phyloP scores from a whole-genome alignment of 441 rosid species.

The Macaranga tanarius region DNA sequence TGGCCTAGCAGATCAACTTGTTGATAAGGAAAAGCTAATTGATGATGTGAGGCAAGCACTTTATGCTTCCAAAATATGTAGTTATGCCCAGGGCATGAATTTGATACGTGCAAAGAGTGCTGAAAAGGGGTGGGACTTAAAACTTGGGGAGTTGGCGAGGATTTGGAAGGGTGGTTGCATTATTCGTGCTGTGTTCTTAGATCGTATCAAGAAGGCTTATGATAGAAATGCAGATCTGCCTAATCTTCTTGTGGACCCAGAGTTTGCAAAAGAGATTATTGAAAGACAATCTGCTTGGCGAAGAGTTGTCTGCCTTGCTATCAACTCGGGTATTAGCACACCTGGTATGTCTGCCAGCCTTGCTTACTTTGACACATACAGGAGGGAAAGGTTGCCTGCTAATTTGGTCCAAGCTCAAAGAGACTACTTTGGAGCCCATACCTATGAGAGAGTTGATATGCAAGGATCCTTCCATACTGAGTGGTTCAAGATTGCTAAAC shows the following conservation, averaged over 20 bases:
- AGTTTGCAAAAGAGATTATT: conserved; percentile 85
- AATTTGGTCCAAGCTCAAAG: conserved; percentile 92
- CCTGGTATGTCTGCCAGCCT: conserved; percentile 95
- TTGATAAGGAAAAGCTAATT: conserved; percentile 73
- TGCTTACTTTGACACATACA: conserved; percentile 84
- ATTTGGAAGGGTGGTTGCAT: conserved; percentile 98
- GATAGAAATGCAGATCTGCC: conserved; percentile 82
- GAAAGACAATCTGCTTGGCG: conserved; percentile 91
- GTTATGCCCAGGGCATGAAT: conserved; percentile 97
- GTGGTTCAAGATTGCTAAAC: conserved; percentile 90
- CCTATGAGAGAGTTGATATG: conserved; percentile 79
- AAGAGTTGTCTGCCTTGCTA: conserved; percentile 77
- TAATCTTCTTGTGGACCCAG: conserved; percentile 88
- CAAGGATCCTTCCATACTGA: conserved; percentile 91
- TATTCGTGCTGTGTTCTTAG: conserved; percentile 82
- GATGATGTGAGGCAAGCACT: conserved; percentile 89
- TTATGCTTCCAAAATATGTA: conserved; percentile 91
- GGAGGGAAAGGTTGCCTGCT: conserved; percentile 79
- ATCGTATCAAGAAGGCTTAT: conserved; percentile 91
- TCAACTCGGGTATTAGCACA: conserved; percentile 87
- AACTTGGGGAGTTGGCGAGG: conserved; percentile 84
- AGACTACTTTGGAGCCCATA: conserved; percentile 92
- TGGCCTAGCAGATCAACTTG: conserved; percentile 54
- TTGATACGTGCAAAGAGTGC: conserved; percentile 83
- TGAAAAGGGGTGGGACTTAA: conserved; percentile 81